phyloP scores from a whole-genome alignment of 2,329 filamentous ascomycete species.

The Pseudovirgaria hyperparasitica region DNA sequence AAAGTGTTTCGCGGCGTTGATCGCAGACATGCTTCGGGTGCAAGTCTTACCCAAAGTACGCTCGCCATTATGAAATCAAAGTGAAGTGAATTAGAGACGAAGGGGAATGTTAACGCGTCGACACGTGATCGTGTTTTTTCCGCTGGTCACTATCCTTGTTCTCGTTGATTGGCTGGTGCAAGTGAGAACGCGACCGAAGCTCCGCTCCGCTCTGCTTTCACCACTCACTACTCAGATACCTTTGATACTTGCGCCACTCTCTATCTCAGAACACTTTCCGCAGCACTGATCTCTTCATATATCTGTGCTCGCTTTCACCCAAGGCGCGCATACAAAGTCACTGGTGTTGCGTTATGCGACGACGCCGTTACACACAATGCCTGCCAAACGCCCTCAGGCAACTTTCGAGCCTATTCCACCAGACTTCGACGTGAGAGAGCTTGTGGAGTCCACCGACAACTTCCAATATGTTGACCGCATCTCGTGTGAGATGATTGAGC shows the following conservation, averaged over 20 bases:
- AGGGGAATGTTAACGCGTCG: too few species aligned
- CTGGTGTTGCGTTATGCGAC: not conserved
- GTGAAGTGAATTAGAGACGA: too few species aligned
- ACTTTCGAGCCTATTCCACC: conserved; percentile 88
- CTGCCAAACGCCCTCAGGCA: conserved; percentile 64
- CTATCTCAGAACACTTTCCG: conserved; percentile 1
- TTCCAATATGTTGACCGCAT: conserved; percentile 81
- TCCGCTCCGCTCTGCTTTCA: conserved; percentile 1
- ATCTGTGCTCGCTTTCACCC: not conserved
- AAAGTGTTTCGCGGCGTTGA: too few species aligned
- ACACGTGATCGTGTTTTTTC: too few species aligned
- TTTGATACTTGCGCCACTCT: not conserved
- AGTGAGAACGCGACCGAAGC: too few species aligned
- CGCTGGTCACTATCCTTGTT: too few species aligned
- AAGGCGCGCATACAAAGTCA: conserved; percentile 1
- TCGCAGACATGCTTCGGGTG: too few species aligned
- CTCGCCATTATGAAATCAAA: too few species aligned
- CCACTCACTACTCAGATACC: not conserved
- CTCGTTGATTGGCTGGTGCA: too few species aligned
- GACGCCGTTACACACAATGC: conserved; percentile 46
- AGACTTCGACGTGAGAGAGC: conserved; percentile 59
- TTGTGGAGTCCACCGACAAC: conserved; percentile 70
- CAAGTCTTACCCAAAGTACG: too few species aligned
- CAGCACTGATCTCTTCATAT: not conserved
- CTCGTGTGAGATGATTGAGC: conserved; percentile 62